Conservation (phyloP, 2,329 filamentous ascomycete species). For the Rhynchosporium graminicola region DNA sequence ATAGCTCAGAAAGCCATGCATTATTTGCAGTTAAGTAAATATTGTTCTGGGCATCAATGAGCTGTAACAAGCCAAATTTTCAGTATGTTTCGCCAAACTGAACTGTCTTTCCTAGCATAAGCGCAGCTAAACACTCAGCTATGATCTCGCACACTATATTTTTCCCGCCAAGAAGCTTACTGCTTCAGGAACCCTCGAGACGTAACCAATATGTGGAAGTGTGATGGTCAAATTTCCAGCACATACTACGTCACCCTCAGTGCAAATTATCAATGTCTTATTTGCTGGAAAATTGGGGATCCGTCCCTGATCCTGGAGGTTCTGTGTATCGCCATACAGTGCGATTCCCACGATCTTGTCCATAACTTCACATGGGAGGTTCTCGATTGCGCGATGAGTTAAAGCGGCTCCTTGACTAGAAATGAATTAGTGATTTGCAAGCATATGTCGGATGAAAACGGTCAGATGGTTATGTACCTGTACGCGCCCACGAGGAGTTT, state of each 20-base stretch:
- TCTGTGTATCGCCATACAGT: constrained; percentile 45
- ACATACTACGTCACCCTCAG: constrained; percentile 51
- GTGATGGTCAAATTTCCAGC: constrained; percentile 45
- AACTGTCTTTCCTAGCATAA: no score
- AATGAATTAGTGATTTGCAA: constrained; percentile 7
- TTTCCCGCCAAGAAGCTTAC: background rate
- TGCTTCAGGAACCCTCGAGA: constrained; percentile 5
- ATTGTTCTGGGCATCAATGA: no score
- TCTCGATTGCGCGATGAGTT: constrained; percentile 43
- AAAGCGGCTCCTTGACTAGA: constrained; percentile 45
- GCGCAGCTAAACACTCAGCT: no score
- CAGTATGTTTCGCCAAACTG: no score
- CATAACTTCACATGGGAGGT: constrained; percentile 32
- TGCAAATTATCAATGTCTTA: constrained; percentile 48
- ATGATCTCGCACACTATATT: no score
- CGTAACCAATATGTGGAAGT: constrained; percentile 44
- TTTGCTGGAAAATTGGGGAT: constrained; percentile 39
- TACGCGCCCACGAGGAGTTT: constrained; percentile 43
- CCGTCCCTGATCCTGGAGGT: constrained; percentile 39
- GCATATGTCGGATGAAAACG: background rate
- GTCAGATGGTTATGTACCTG: constrained; percentile 18
- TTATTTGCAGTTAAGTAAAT: no score
- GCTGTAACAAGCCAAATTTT: no score
- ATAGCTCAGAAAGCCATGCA: no score
- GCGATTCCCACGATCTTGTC: constrained; percentile 42